Evolutionary conservation across 169 alveolate species (phyloP).

Genomic region (Plasmodium gallinaceum): DNA sequence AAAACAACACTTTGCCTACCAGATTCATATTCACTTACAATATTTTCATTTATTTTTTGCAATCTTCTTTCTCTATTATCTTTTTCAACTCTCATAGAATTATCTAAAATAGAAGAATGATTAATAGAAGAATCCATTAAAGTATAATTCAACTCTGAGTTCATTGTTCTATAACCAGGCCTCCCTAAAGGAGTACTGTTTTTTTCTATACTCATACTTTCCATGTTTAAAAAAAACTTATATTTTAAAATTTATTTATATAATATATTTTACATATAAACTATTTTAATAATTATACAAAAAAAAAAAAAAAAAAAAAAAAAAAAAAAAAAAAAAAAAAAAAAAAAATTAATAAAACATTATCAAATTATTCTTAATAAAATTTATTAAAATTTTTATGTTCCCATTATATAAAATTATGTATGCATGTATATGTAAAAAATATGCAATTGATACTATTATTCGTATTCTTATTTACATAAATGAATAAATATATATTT

Average conservation of each 20-base stretch:
- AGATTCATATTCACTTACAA: conserved; percentile 63
- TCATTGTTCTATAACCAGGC: conserved; percentile 36
- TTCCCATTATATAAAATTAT: too few species aligned
- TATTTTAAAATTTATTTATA: not conserved
- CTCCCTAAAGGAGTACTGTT: conserved; percentile 52
- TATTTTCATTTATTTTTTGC: conserved; percentile 51
- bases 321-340: not conserved
- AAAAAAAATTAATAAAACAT: too few species aligned
- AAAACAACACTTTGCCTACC: conserved; percentile 76
- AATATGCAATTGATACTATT: too few species aligned
- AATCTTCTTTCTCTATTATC: conserved; percentile 45
- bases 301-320: not conserved
- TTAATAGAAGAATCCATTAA: conserved; percentile 66
- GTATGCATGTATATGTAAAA: too few species aligned
- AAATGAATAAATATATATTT: too few species aligned
- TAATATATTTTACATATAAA: not conserved
- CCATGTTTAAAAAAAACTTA: conserved; percentile 24
- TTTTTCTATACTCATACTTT: conserved; percentile 42
- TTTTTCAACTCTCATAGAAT: conserved; percentile 55
- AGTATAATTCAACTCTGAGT: conserved; percentile 47
- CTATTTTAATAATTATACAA: not conserved
- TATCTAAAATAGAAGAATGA: conserved; percentile 61
- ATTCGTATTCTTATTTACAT: too few species aligned
- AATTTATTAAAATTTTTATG: too few species aligned
- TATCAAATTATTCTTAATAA: too few species aligned